Base-by-base conservation (phyloP, 345 rosid species). In the Brassica napus region DNA sequence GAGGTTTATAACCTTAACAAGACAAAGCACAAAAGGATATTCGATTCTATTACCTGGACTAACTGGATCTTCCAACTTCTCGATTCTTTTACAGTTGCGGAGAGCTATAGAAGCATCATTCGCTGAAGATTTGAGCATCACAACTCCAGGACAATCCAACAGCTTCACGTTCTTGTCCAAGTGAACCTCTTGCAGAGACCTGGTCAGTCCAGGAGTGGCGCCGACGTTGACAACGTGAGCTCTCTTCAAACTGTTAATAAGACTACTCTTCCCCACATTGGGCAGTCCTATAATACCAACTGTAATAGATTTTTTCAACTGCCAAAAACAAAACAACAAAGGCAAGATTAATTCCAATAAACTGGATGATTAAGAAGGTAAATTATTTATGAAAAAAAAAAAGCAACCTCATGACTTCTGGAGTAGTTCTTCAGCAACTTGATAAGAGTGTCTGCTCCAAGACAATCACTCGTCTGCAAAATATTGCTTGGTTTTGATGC, bases 181-280 rank as follows among this genome's bases (percentile, higher is more conserved):
- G 74, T 93, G 98, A 82, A 95, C 97, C 85, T 95, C 98, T 86
- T 93, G 99, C 88, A 95, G 83, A 54, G 98, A 88, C 78, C 90
- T 92, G 5, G 97, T 95, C 69, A 95, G 81, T 15, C 99, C 99
- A 44, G 99, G 98, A 65, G 99, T 93, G 54, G 97, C 89, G 30
- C 99, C 99, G 61, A 89, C 99, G 82, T 93, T 90, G 73, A 83
- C 99, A 67, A 91, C 99, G 70, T 90, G 97, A 57, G 88, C 84
- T 83, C 97, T 89, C 85, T 93, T 95, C 86, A 95, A 87, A 85
- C 99, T 95, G 87, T 95, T 95, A 24, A 95, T 95, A 65, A 95
- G 90, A 86, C 99, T 95, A 82, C 99, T 95, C 90, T 95, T 95
- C 71, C 98, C 99, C 35, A 95, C 99, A 87, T 93, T 95, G 72